Conservation (phyloP, 75 land plant species). For the Larix kaempferi region DNA sequence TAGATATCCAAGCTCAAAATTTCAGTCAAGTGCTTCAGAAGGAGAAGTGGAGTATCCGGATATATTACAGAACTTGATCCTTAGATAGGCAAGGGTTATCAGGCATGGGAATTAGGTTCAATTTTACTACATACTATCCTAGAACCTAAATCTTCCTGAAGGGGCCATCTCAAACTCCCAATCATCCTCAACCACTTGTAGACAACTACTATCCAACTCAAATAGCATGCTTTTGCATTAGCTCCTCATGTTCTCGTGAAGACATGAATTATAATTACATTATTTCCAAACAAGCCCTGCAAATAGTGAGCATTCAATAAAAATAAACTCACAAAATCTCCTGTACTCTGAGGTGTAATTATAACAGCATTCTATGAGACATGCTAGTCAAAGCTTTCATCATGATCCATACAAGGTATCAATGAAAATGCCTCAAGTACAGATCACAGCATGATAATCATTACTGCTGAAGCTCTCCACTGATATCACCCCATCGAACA, state of each 20-base stretch:
- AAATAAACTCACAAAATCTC: background rate
- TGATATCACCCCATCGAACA: slow-evolving; percentile 85
- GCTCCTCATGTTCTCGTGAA: background rate
- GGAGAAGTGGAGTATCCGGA: background rate
- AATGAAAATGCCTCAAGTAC: background rate
- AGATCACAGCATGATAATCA: background rate
- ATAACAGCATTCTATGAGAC: slow-evolving; percentile 1
- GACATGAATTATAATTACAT: background rate
- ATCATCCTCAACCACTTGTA: background rate
- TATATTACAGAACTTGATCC: background rate
- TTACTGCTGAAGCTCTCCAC: slow-evolving; percentile 20
- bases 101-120: background rate
- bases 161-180: background rate
- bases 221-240: background rate
- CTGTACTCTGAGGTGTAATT: background rate
- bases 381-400: background rate
- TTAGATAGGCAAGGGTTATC: background rate
- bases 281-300: background rate
- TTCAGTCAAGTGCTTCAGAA: slow-evolving; percentile 2
- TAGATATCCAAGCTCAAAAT: background rate
- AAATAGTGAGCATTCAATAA: background rate
- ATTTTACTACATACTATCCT: background rate
- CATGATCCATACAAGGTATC: background rate
- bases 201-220: background rate
- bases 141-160: background rate